A percentile compares a stretch with the other conserved stretches of the same genome.
Evolutionary conservation across 1,284 basidiomycete species (phyloP).

Genomic region (Fomitopsis palustris): DNA sequence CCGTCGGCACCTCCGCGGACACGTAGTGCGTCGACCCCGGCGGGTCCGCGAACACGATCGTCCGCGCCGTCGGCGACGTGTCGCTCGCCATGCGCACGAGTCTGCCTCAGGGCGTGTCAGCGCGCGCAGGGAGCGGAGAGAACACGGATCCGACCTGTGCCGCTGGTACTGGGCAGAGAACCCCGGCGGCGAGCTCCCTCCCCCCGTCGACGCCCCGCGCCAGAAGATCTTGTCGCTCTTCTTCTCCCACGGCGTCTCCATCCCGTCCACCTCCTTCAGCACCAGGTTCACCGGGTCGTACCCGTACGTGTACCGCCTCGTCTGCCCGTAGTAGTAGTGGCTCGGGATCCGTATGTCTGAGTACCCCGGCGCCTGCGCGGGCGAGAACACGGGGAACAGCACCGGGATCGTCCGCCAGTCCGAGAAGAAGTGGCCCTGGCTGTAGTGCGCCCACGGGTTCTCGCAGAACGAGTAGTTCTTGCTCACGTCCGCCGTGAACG

Average conservation of each 20-base stretch:
- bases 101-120: conserved; percentile 32
- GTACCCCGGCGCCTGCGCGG: conserved; percentile 81
- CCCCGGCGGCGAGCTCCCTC: conserved; percentile 83
- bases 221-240: conserved; percentile 77
- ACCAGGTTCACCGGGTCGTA: conserved; percentile 77
- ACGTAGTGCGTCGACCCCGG: conserved; percentile 56
- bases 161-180: conserved; percentile 85
- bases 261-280: conserved; percentile 70
- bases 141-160: conserved; percentile 70
- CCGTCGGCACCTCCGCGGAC: conserved; percentile 59
- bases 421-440: conserved; percentile 93
- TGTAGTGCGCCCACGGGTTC: conserved; percentile 78
- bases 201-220: conserved; percentile 90
- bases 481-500: conserved; percentile 57
- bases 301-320: conserved; percentile 82
- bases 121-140: conserved; percentile 1
- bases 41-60: conserved; percentile 76
- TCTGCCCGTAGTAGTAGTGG: conserved; percentile 90
- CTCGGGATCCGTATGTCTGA: conserved; percentile 89
- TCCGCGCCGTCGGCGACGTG: conserved; percentile 50
- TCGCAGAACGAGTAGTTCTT: conserved; percentile 75
- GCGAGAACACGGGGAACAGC: conserved; percentile 89
- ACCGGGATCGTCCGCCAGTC: conserved; percentile 88
- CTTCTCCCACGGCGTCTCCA: conserved; percentile 81
- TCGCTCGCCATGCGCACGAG: conserved; percentile 80